These are phyloP conservation scores for Mallotus japonicus DNA, from an alignment of 441 rosid genomes.

Conservation along the genomic window DNA sequence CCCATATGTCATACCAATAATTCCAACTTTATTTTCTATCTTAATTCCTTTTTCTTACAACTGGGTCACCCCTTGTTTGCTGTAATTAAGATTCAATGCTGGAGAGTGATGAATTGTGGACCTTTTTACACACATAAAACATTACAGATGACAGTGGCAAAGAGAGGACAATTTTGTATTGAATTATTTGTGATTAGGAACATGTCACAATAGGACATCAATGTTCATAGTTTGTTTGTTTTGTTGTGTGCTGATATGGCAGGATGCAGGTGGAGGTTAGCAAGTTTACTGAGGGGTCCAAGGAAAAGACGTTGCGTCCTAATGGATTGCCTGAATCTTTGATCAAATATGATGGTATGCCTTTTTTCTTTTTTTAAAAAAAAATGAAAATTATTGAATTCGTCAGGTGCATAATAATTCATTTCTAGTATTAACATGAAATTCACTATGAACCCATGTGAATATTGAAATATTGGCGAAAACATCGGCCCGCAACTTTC, in stretches of 20 bases:
- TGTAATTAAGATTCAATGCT: slow-evolving; percentile 14
- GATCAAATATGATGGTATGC: slow-evolving; percentile 80
- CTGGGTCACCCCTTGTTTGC: background rate
- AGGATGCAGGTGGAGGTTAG: slow-evolving; percentile 99
- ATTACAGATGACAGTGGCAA: too few relatives aligned
- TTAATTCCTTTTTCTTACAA: background rate
- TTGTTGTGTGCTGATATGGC: slow-evolving; percentile 29
- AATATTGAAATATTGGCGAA: too few relatives aligned
- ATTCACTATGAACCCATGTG: too few relatives aligned
- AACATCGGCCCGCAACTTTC: too few relatives aligned
- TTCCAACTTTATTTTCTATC: background rate
- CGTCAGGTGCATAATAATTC: background rate
- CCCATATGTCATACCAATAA: background rate
- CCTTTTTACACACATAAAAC: background rate
- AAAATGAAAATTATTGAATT: background rate
- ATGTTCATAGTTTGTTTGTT: background rate
- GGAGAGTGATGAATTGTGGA: slow-evolving; percentile 35
- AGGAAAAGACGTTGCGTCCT: slow-evolving; percentile 76
- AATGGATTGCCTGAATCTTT: slow-evolving; percentile 94
- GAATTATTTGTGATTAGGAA: background rate
- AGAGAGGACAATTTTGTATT: background rate
- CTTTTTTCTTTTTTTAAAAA: too few relatives aligned
- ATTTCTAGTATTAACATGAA: background rate
- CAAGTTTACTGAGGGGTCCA: slow-evolving; percentile 88
- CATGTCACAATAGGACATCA: background rate